Evolutionary conservation across 2,329 filamentous ascomycete genomes (phyloP), one percentile per base, ranked within the genome.

Genomic region (Neocucurbitaria cava): DNA sequence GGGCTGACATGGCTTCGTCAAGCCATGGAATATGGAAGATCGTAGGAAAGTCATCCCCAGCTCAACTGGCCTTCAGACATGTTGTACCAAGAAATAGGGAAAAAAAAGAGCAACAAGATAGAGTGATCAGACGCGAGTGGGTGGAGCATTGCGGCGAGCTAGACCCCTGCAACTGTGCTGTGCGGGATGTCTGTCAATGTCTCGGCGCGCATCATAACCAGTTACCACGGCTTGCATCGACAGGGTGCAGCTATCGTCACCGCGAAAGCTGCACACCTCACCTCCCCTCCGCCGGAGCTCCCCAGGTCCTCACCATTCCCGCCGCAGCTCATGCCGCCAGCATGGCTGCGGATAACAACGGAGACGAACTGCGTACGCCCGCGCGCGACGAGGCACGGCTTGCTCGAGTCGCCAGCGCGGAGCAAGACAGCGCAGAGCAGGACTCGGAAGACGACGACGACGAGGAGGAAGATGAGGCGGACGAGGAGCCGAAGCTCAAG

Each of bases 401-500:
- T 30, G 54, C 66, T 49, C 59, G 57, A 56, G 58, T 55, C 30
- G 59, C 61, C 39, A 68, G 61, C 56, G 59, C 64, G 43, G 61
- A 61, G 44, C 60, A 64, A 52, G 64, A 64, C 42, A 56, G 41
- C 56, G 60, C 44, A 36, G 61, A 68, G 55, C 65, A 66, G 26
- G 71, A 72, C 35, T 63, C 64, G 1, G 71, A 72, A 18, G 63
- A 62, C 7, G 68, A 70, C 3, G 68, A 70, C 0, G 89, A 92
- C 0, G 89, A 90, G 0, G 88, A 90, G 0, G 88, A 89, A 0
- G 91, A 96, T 0, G 91, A 93, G 0, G 92, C 95, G 3, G 93
- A 97, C 5, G 94, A 98, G 17, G 94, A 98, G 77, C 96, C 95
- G 24, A 89, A 89, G 70, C 85, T 99, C 67, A 99, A 99, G 77